Percentiles rank a stretch among this genome's conserved stretches.
Conservation (phyloP, 1,284 basidiomycete genomes). For the Pseudozyma sp. region DNA sequence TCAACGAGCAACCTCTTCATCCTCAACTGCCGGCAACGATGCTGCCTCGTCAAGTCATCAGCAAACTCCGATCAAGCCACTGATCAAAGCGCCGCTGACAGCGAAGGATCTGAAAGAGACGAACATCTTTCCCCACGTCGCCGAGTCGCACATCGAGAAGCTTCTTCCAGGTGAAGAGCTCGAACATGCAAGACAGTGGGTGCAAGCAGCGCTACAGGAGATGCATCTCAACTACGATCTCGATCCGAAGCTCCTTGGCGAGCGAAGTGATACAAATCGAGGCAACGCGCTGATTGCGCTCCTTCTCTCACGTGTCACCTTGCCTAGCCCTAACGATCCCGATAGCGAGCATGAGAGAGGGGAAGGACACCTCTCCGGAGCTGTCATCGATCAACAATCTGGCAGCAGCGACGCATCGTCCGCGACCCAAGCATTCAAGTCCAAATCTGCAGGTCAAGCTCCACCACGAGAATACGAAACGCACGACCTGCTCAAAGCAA, state of each 20-base stretch:
- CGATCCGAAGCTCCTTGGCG: conserved; percentile 53
- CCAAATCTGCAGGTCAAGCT: conserved; percentile 4
- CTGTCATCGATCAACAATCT: conserved; percentile 11
- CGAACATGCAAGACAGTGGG: conserved; percentile 20
- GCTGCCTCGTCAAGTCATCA: conserved; percentile 2
- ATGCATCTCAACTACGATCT: conserved; percentile 61
- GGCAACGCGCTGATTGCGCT: conserved; percentile 51
- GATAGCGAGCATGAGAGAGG: conserved; percentile 12
- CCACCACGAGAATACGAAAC: conserved; percentile 48
- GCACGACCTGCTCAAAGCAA: conserved; percentile 65
- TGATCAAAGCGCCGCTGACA: conserved; percentile 17
- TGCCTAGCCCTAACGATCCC: background rate
- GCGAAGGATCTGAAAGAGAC: conserved; percentile 21
- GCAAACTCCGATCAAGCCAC: background rate
- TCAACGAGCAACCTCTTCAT: conserved; percentile 15
- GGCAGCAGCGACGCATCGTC: background rate
- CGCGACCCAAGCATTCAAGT: conserved; percentile 1
- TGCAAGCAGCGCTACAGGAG: conserved; percentile 52
- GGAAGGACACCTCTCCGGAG: conserved; percentile 35
- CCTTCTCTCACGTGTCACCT: conserved; percentile 35
- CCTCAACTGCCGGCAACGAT: conserved; percentile 6
- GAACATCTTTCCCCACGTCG: conserved; percentile 34
- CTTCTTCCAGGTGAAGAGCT: conserved; percentile 36
- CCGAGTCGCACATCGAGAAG: conserved; percentile 28
- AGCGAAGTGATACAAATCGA: conserved; percentile 43